Evolutionary conservation across 192 early-diverging fungal species (phyloP).

Genomic region (Diversispora epigaea): DNA sequence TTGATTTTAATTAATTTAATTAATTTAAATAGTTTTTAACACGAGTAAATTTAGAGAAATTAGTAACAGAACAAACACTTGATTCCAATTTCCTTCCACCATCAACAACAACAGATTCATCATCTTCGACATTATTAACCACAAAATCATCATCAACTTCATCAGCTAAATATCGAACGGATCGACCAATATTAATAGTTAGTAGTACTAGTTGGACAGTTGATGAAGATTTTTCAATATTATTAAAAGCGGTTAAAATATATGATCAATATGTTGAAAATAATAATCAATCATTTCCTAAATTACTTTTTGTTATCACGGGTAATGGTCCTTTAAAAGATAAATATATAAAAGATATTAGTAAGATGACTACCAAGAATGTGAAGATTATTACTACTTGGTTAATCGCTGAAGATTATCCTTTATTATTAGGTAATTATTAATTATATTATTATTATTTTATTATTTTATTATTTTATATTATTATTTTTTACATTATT

Average conservation of each 20-base stretch:
- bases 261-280: constrained; percentile 50
- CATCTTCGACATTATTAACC: constrained; percentile 51
- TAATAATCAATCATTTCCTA: constrained; percentile 41
- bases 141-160: constrained; percentile 35
- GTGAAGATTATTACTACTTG: constrained; percentile 77
- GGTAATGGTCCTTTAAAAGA: constrained; percentile 85
- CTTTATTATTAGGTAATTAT: constrained; percentile 67
- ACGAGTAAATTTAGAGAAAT: constrained; percentile 43
- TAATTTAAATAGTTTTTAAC: constrained; percentile 47
- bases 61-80: constrained; percentile 43
- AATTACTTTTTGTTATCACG: constrained; percentile 82
- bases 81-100: constrained; percentile 42
- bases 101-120: constrained; percentile 33
- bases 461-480: too few species aligned
- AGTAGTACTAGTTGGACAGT: constrained; percentile 93
- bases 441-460: neutral
- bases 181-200: constrained; percentile 79
- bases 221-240: constrained; percentile 90
- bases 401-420: constrained; percentile 82
- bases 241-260: constrained; percentile 64
- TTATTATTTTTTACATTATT: too few species aligned
- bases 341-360: constrained; percentile 67
- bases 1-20: too few species aligned
- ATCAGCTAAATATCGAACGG: constrained; percentile 41
- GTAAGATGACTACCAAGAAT: constrained; percentile 46